A percentile compares a stretch with the other conserved stretches of the same genome.
Conservation (phyloP, 176 grass and related monocot genomes). For the Zea luxurians region DNA sequence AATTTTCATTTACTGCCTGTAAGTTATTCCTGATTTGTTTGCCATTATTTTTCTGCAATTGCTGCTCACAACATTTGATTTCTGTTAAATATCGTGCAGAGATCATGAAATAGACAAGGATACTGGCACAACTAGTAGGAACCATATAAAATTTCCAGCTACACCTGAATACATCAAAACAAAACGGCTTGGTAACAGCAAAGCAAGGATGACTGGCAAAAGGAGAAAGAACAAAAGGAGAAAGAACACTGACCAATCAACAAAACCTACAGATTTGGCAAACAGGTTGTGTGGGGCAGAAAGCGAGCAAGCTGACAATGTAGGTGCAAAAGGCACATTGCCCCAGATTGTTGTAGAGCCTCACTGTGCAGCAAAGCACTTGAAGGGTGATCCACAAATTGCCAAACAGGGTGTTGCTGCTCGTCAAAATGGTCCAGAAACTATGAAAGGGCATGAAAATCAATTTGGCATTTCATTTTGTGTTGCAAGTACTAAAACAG, state of each 20-base stretch:
- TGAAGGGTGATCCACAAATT: background rate
- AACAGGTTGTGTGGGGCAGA: conserved; percentile 23
- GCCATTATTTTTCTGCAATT: conserved; percentile 29
- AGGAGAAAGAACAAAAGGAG: background rate
- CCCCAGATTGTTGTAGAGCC: background rate
- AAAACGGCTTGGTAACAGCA: background rate
- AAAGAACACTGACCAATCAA: conserved; percentile 13
- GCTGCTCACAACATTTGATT: conserved; percentile 21
- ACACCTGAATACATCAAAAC: conserved; percentile 24
- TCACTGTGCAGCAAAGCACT: background rate
- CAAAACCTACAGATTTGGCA: conserved; percentile 17
- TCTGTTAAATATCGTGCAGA: conserved; percentile 39
- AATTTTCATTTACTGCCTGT: conserved; percentile 57
- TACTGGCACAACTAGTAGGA: conserved; percentile 37
- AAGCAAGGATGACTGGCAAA: background rate
- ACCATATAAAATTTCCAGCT: conserved; percentile 63
- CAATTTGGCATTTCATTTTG: conserved; percentile 12
- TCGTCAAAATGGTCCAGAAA: conserved; percentile 21
- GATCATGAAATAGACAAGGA: conserved; percentile 45
- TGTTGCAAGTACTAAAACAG: background rate
- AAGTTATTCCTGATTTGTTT: conserved; percentile 18
- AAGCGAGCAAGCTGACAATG: conserved; percentile 5
- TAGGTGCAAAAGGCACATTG: background rate
- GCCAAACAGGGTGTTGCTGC: conserved; percentile 12
- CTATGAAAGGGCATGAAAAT: background rate